Evolutionary conservation across 1,284 basidiomycete genomes (phyloP).

Genomic region (Hortiboletus rubellus): DNA sequence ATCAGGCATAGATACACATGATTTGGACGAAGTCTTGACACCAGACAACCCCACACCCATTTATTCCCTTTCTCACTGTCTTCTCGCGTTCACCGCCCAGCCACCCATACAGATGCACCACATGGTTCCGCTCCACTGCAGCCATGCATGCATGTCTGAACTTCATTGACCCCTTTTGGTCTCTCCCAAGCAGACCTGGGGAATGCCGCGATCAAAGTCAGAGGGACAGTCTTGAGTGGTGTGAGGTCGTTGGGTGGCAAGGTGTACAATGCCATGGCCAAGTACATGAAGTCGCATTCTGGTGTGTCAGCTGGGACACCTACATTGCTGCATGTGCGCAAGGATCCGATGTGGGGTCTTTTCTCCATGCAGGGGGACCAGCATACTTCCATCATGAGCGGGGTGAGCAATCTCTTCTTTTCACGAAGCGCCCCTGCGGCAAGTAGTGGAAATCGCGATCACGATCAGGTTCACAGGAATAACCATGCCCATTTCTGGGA

Average conservation of each 20-base stretch:
- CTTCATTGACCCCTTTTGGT: conserved; percentile 30
- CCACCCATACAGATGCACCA: conserved; percentile 38
- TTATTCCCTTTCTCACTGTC: conserved; percentile 60
- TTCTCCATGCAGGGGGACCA: conserved; percentile 17
- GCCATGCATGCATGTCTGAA: conserved; percentile 23
- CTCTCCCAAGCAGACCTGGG: conserved; percentile 51
- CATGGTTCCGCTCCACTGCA: conserved; percentile 17
- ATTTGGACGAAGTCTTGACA: conserved; percentile 18
- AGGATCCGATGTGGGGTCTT: conserved; percentile 8
- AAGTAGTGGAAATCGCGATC: conserved; percentile 22
- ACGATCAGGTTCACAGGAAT: conserved; percentile 10
- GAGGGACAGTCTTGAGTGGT: conserved; percentile 60
- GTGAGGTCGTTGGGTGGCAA: conserved; percentile 65
- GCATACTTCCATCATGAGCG: conserved; percentile 19
- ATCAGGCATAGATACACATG: conserved; percentile 35
- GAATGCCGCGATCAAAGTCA: conserved; percentile 55
- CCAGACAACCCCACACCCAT: conserved; percentile 42
- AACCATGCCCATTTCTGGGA: conserved; percentile 12
- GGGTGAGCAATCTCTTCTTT: conserved; percentile 43
- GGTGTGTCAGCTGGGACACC: conserved; percentile 6
- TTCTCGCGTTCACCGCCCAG: conserved; percentile 60
- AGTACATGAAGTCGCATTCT: conserved; percentile 32
- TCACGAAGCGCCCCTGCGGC: conserved; percentile 65
- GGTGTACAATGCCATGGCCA: conserved; percentile 54
- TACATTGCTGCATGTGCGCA: conserved; percentile 8